Percentiles rank a stretch among this genome's conserved stretches.
phyloP scores from a whole-genome alignment of 345 rosid genomes.

The Aethionema arabicum region DNA sequence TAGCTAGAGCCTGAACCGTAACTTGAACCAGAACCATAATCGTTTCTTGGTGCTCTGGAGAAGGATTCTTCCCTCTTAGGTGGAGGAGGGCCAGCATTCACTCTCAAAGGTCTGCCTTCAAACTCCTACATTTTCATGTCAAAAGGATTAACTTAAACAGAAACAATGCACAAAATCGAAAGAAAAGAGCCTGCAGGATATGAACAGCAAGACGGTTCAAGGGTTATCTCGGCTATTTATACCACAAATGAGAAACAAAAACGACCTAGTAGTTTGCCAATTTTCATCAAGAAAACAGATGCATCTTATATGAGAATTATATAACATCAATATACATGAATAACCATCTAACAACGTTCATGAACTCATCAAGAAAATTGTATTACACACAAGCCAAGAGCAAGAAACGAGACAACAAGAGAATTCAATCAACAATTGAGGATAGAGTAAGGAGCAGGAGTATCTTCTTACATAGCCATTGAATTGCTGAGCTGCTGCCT shows the following conservation, averaged over 20 bases:
- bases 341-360: neutral
- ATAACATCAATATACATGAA: neutral
- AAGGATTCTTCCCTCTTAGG: conserved; percentile 55
- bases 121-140: conserved; percentile 58
- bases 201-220: neutral
- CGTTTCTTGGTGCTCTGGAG: conserved; percentile 46
- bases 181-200: neutral
- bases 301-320: neutral
- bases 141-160: conserved; percentile 6
- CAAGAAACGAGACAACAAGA: conserved; percentile 5
- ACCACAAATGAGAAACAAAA: conserved; percentile 1
- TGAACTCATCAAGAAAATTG: neutral
- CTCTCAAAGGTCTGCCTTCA: conserved; percentile 86
- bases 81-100: conserved; percentile 85
- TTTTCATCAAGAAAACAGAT: neutral
- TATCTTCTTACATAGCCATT: conserved; percentile 80
- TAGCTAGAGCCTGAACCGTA: conserved; percentile 31
- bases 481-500: conserved; percentile 79
- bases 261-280: neutral
- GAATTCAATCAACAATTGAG: neutral
- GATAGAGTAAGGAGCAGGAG: neutral
- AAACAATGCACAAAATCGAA: conserved; percentile 1
- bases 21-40: conserved; percentile 27
- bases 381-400: conserved; percentile 21
- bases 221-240: neutral